Base-by-base conservation (phyloP, 192 early-diverging fungal species). In the Entophlyctis helioformis region DNA sequence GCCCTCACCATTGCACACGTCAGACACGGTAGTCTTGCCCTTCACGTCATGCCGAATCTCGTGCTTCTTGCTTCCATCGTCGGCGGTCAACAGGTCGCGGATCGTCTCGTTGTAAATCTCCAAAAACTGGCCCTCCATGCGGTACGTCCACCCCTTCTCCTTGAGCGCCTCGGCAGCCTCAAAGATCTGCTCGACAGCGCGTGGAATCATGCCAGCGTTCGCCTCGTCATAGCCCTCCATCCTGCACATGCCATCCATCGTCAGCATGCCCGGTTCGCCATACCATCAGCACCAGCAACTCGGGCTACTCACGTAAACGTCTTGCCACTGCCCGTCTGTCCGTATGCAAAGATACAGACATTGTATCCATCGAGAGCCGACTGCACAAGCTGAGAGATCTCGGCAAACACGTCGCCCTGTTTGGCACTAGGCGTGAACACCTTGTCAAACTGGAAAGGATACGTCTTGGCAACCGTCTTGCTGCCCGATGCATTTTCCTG, bases 61-160 rank as follows among this genome's bases (percentile, higher is more conserved):
- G 46, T 86, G 78, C 60, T 86, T 96, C 24, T 67, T 64, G 39
- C 67, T 67, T 40, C 53, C 67, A 23, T 39, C 46, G 21, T n/a
- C 36, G 44, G 29, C n/a, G 42, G 42, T 59, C 62, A 95, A 50
- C 35, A 98, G 58, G 54, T 98, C 94, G 37, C 85, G 76, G 18
- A 98, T 72, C 2, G 71, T 71, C 54, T 98, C 94, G 57, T 96
- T 96, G 62, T 98, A 98, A 46, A 98, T 96, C 62, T 98, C 91
- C 26, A 98, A 34, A 59, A 84, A 98, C 50, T 91, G 84, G 3
- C 80, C 85, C 63, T 83, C 81, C 66, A 96, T 80, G 24, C 51
- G 45, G 52, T 94, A 98, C n/a, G 57, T 63, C 95, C 91, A 95
- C 15, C 86, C 86, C 46, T 89, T 84, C 44, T 67, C 64, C 20